Evolutionary conservation across 1,284 basidiomycete genomes (phyloP).

Genomic region (Puccinia polysora): DNA sequence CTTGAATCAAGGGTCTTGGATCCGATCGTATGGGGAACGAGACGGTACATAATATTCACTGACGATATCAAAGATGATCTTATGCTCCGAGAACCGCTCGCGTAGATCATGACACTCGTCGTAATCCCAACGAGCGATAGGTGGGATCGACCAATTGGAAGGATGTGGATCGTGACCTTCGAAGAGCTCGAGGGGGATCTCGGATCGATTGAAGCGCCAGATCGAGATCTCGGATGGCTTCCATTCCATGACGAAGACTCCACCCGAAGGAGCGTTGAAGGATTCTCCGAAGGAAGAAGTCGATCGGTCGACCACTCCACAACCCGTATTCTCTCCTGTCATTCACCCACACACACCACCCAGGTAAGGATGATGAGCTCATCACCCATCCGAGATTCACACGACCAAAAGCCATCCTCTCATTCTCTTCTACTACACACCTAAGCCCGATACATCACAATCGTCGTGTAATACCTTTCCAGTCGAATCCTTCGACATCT

Average conservation of each 20-base stretch:
- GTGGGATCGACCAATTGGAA: constrained; percentile 57
- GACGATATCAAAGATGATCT: constrained; percentile 63
- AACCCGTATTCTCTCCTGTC: constrained; percentile 56
- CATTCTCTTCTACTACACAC: not conserved
- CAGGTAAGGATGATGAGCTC: no score
- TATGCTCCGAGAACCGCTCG: constrained; percentile 65
- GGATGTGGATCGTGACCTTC: constrained; percentile 61
- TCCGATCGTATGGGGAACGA: no score
- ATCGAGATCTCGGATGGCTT: constrained; percentile 65
- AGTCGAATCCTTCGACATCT: constrained; percentile 54
- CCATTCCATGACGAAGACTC: constrained; percentile 71
- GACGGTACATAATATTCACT: not conserved
- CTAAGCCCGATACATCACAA: constrained; percentile 30
- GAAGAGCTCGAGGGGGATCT: constrained; percentile 64
- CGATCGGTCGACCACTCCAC: constrained; percentile 61
- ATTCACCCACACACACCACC: no score
- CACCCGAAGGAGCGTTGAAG: constrained; percentile 68
- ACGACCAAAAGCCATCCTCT: not conserved
- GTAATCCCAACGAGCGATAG: constrained; percentile 64
- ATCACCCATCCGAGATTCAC: no score
- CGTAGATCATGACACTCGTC: constrained; percentile 61
- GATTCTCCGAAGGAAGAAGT: constrained; percentile 62
- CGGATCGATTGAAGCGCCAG: constrained; percentile 56
- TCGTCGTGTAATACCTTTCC: constrained; percentile 46
- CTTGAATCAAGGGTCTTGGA: constrained; percentile 66